A percentile compares a stretch with the other conserved stretches of the same genome.
Conservation (phyloP, 164 flowering plant genomes). For the Piper longum region DNA sequence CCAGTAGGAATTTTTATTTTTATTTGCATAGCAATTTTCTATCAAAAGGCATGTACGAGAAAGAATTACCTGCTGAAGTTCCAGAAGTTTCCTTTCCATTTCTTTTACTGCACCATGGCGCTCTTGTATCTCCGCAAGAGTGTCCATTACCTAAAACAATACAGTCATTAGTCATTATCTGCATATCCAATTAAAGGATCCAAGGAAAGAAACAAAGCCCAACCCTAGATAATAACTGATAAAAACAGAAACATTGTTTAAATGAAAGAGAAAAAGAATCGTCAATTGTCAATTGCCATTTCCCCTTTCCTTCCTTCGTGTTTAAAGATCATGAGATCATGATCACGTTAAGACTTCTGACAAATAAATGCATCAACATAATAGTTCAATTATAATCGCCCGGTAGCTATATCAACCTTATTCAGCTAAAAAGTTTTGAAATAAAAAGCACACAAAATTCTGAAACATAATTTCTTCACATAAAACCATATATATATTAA, state of each 20-base stretch:
- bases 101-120: slow-evolving; percentile 8
- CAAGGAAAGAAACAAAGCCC: no score
- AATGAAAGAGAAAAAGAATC: no score
- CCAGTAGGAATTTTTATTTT: not conserved
- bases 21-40: not conserved
- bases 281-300: no score
- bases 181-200: not conserved
- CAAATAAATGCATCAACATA: not conserved
- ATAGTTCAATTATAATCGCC: not conserved
- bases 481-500: not conserved
- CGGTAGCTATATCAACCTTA: slow-evolving; percentile 1
- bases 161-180: not conserved
- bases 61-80: slow-evolving; percentile 9
- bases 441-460: not conserved
- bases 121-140: slow-evolving; percentile 10
- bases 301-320: no score
- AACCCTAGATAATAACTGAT: no score
- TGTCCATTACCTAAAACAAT: slow-evolving; percentile 7
- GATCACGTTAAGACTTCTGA: not conserved
- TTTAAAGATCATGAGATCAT: not conserved
- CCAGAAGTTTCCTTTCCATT: slow-evolving; percentile 7
- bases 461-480: not conserved
- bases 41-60: not conserved
- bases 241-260: no score
- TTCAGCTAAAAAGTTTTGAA: slow-evolving; percentile 21